Evolutionary conservation across 371 early-diverging fungal species (phyloP), one percentile per base, ranked within the genome.

Genomic region (Mortierella sp.): DNA sequence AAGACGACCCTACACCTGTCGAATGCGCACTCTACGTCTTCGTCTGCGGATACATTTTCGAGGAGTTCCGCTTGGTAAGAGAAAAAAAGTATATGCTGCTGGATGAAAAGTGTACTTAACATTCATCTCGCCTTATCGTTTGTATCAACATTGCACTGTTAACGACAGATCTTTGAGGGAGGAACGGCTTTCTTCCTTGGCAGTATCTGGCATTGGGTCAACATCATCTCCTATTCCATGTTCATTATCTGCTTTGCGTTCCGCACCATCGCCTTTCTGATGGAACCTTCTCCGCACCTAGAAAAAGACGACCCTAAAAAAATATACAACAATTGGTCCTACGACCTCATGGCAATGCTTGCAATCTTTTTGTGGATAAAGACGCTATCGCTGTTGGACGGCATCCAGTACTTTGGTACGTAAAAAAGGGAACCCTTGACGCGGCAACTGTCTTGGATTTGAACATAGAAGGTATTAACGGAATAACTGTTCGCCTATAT

Each of bases 41-140:
- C 51, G 79, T 70, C 42, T 60, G 55, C 6, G 79, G 75, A 0
- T 70, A 79, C 30, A 68, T 79, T 26, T 69, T 80, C 15, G 81
- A 80, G 21, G 81, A 80, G 31, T 67, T 78, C 49, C 64, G 78
- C n/a, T 56, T 78, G 67, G 80, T 76, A 63, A 48, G 80, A 19
- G 15, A 14, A 9, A n/a, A n/a, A n/a, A n/a, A n/a, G n/a, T n/a
- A n/a, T n/a, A n/a, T n/a, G n/a, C n/a, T n/a, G n/a, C n/a, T n/a
- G n/a, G n/a, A n/a, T n/a, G n/a, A n/a, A n/a, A n/a, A n/a, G n/a
- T n/a, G n/a, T n/a, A n/a, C n/a, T n/a, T n/a, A n/a, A n/a, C n/a
- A n/a, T n/a, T n/a, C n/a, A n/a, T n/a, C n/a, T n/a, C n/a, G n/a
- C n/a, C n/a, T n/a, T n/a, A n/a, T n/a, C 30, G 9, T 30, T 30